Evolutionary conservation across 2,329 filamentous ascomycete species (phyloP), one percentile per base, ranked within the genome.

Genomic region (Didymella pomorum): DNA sequence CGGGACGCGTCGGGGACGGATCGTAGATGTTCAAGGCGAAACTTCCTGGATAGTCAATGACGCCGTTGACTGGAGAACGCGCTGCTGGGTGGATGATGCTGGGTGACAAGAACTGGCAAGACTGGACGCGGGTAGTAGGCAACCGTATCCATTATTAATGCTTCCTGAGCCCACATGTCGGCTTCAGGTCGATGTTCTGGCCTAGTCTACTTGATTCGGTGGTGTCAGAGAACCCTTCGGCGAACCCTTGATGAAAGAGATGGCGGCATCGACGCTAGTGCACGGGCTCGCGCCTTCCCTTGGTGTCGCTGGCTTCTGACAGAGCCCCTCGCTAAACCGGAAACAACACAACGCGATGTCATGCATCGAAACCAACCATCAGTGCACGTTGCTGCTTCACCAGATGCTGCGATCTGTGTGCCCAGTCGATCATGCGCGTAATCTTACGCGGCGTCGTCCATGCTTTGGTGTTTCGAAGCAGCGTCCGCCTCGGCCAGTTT

Each of bases 311-410:
- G 49, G 39, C 20, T 35, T 20, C 21, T 46, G 42, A 23, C 49
- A 33, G 47, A 47, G 48, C 54, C 58, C 56, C 42, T 25, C 56
- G 55, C 64, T 67, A 68, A 45, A 35, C 69, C 68, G 44, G 21
- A 64, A 65, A 23, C 52, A 54, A 59, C 62, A 35, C 48, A 29
- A 62, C 52, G 52, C 55, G 29, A 52, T 62, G 63, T 67, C 68
- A 66, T 68, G 47, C 58, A 64, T 62, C 61, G 58, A 56, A 23
- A 60, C 66, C 61, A 66, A 64, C 62, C 64, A 62, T 67, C 64
- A 55, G 51, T 49, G 48, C 67, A 68, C 65, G 63, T 65, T 71
- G 53, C 55, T 35, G 50, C 45, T 55, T 14, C 64, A 60, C 61
- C 52, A 39, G 44, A 44, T 58, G 45, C 52, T 60, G 55, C 60